A percentile compares a stretch with the other conserved stretches of the same genome.
phyloP scores from a whole-genome alignment of 225 moss, liverwort and hornwort genomes.

The Polytrichum formosum region DNA sequence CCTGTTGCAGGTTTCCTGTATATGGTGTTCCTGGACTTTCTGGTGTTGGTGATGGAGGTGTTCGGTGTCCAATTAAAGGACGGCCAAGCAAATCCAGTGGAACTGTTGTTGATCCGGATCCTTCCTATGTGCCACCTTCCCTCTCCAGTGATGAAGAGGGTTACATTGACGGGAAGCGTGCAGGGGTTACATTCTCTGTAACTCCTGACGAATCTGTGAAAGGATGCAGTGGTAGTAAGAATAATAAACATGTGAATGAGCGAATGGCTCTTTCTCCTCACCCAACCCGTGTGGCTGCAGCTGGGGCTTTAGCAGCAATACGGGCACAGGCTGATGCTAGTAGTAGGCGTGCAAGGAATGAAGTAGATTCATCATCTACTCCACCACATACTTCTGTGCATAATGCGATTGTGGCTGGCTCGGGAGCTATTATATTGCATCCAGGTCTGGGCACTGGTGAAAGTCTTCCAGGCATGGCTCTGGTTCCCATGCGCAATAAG shows the following conservation, averaged over 20 bases:
- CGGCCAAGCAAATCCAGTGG: slow-evolving; percentile 63
- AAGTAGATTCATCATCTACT: slow-evolving; percentile 43
- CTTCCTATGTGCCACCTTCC: slow-evolving; percentile 51
- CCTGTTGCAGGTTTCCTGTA: slow-evolving; percentile 64
- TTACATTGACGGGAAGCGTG: slow-evolving; percentile 48
- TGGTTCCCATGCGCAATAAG: slow-evolving; percentile 56
- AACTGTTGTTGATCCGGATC: slow-evolving; percentile 55
- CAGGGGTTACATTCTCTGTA: slow-evolving; percentile 46
- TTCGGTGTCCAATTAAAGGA: slow-evolving; percentile 66
- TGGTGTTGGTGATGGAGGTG: slow-evolving; percentile 64
- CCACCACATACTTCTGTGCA: slow-evolving; percentile 33
- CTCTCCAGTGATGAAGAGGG: slow-evolving; percentile 48
- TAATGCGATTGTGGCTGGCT: slow-evolving; percentile 46
- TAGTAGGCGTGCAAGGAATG: slow-evolving; percentile 74
- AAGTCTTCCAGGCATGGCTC: slow-evolving; percentile 49
- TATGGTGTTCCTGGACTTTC: slow-evolving; percentile 67
- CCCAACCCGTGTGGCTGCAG: slow-evolving; percentile 92
- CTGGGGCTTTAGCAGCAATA: slow-evolving; percentile 94
- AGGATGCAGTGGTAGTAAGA: slow-evolving; percentile 62
- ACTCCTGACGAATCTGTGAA: slow-evolving; percentile 69
- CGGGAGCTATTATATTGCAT: slow-evolving; percentile 64
- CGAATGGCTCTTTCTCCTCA: slow-evolving; percentile 77
- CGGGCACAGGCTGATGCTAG: slow-evolving; percentile 92
- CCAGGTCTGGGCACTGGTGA: slow-evolving; percentile 56
- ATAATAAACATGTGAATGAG: slow-evolving; percentile 48